Evolutionary conservation across 257 asterid genomes (phyloP), one percentile per base, ranked within the genome.

Genomic region (Solanum chilense): DNA sequence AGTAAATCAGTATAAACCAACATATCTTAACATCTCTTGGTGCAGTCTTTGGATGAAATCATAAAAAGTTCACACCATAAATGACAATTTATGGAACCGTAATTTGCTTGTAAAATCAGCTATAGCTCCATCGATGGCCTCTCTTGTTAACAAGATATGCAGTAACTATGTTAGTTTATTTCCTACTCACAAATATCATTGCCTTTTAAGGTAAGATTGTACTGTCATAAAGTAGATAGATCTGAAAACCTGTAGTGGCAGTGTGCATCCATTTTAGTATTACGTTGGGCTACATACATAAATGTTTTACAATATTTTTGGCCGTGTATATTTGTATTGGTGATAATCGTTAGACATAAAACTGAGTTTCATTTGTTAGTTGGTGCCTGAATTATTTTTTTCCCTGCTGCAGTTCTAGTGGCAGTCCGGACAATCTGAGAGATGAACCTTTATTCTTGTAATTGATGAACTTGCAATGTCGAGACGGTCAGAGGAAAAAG

Each of bases 391-490:
- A 5, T 47, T 9, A 1, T 29, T 80, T 18, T 27, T 77, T 80
- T 1, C 58, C 84, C 66, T 49, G 69, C 90, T 91, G 93, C 98
- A 95, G 98, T 93, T 89, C 80, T 95, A 85, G 88, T 94, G 91
- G 97, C 87, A 16, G 16, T 90, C 23, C 91, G 74, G 73, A 89
- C 92, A 85, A 64, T 85, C 27, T 86, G 76, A 86, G 75, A 3
- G 31, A 81, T 31, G 52, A 75, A 45, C 83, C 42, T 16, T 52
- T 49, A 35, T 62, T 83, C 86, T 76, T 81, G 74, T 75, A 86
- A 83, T 74, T 66, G 87, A 75, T 25, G 27, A 83, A 52, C 35
- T 39, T 16, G 83, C 66, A 25, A 69, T 44, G 70, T 52, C 25
- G 87, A 44, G 73, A 29, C n/a, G 37, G 35, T 66, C 70, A 29